Base-by-base conservation (phyloP, 768 basidiomycete genomes). In the Pleurotus eryngii region DNA sequence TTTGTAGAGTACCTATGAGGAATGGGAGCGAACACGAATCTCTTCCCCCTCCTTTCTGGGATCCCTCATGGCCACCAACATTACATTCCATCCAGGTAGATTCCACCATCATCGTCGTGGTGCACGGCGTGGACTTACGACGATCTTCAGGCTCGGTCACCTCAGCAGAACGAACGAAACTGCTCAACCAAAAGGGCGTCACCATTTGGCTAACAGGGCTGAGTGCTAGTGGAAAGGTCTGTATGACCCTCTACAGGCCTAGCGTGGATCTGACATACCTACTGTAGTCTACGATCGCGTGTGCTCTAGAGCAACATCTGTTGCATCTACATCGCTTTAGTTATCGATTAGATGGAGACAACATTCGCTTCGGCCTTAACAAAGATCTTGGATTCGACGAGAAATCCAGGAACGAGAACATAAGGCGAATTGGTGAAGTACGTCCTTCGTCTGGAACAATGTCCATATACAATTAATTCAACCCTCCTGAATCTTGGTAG, bases 131-230 rank as follows among this genome's bases (percentile, higher is more conserved):
- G 46, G 26, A 55, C 17, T 18, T 8, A 56, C 40, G 35, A 56
- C 46, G 48, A 57, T 54, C 49, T 55, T 59, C 64, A 92, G 90
- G 94, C 49, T 87, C 91, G 48, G 87, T 96, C 40, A 78, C 75
- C 39, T 68, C 76, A 15, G 65, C 75, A 37, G 93, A 96, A 74
- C 89, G 96, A 58, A 71, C 76, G 17, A 65, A 76, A 22, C 71
- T 91, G 12, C 77, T 95, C 15, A 74, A 80, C 17, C 96, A 98
- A 69, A 87, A 81, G 61, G 96, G 96, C 18, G 82, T 88, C 4
- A 98, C 96, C 0, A 83, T 98, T 68, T 99, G 97, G 97, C 74
- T 99, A 58, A 99, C 97, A 5, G 97, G 97, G 5, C 83, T 98
- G 15, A 95, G 92, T 65, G 95, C 90, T 5, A 94, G 91, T 68